Base-by-base conservation (phyloP, 768 basidiomycete species). In the Lepiota brunneoincarnata region DNA sequence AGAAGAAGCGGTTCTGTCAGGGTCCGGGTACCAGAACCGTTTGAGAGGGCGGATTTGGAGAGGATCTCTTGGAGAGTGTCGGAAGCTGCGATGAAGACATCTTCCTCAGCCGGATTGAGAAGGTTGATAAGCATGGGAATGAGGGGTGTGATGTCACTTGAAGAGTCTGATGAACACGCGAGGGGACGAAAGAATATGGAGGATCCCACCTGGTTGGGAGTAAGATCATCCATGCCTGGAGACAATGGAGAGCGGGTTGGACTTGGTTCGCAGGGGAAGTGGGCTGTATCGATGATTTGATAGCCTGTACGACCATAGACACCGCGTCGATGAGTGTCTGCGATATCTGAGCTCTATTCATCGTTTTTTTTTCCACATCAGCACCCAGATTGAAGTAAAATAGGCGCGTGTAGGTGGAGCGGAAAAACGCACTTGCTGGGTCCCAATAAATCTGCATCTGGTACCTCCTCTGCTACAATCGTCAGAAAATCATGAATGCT, bases 1-100 rank as follows among this genome's bases (percentile, higher is more conserved):
- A 84, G 69, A n/a, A 97, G 72, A 6, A 98, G 72, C 2, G 94
- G 94, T 62, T 94, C 90, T 0, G 93, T 93, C 26, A 95, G 77
- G 0, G 86, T 79, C 50, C 79, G 80, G 15, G 78, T 77, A 1
- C 89, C 91, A 21, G 78, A 73, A 0, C 90, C 91, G 49, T 86
- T 81, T 0, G 86, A 76, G 26, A 94, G 75, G 0, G 87, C 75
- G 1, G 93, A 91, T 46, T 83, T 81, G 0, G 84, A 79, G 61
- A 94, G 77, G 49, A 96, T 77, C 61, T 94, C 91, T 64, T 89
- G 83, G 3, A 96, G 65, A 0, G 86, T 79, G 40, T 90, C 85
- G 0, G 86, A 86, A 0, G 86, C 80, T 0, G 84, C 74, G 9
- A 85, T 68, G 61, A 93, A 88, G 0, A 76, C 61, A 0, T 77